Percentiles rank a stretch among this genome's conserved stretches.
phyloP scores from a whole-genome alignment of 495 filamentous ascomycete species.

The Penicillium subrubescens region DNA sequence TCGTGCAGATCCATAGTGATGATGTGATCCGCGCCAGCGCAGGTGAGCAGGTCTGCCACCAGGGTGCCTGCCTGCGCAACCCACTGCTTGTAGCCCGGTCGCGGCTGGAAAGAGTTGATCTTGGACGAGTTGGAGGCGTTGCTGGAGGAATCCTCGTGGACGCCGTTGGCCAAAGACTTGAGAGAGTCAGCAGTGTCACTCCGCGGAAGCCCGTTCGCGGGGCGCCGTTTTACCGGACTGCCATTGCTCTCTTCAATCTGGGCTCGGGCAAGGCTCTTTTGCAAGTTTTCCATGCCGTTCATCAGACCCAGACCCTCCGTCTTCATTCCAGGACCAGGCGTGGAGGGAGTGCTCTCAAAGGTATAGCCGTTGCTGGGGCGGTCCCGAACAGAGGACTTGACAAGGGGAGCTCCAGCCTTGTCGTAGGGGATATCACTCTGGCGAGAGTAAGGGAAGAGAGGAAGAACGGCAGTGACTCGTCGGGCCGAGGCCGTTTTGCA shows the following conservation, averaged over 20 bases:
- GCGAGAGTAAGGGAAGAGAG: conserved; percentile 93
- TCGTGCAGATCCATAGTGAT: conserved; percentile 97
- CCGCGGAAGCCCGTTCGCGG: conserved; percentile 46
- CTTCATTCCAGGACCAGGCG: conserved; percentile 70
- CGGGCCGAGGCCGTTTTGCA: conserved; percentile 95
- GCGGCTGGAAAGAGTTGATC: conserved; percentile 67
- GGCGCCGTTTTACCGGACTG: conserved; percentile 43
- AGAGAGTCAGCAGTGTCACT: conserved; percentile 65
- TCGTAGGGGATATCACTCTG: conserved; percentile 97
- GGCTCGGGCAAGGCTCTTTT: conserved; percentile 64
- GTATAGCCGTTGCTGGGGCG: conserved; percentile 69
- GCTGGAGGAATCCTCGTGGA: conserved; percentile 56
- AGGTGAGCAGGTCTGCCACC: conserved; percentile 91
- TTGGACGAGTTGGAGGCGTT: conserved; percentile 49
- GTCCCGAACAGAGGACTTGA: conserved; percentile 60
- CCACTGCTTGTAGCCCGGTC: conserved; percentile 96
- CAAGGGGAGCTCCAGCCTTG: conserved; percentile 85
- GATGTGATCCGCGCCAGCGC: conserved; percentile 93
- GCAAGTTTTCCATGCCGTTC: conserved; percentile 64
- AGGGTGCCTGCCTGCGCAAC: conserved; percentile 96
- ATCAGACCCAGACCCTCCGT: conserved; percentile 61
- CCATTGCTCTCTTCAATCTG: conserved; percentile 58
- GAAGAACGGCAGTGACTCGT: conserved; percentile 89
- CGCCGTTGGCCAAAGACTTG: conserved; percentile 46
- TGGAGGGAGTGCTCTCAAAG: conserved; percentile 89